phyloP scores from a whole-genome alignment of 257 asterid species.

The Paraleonurus japonicus region DNA sequence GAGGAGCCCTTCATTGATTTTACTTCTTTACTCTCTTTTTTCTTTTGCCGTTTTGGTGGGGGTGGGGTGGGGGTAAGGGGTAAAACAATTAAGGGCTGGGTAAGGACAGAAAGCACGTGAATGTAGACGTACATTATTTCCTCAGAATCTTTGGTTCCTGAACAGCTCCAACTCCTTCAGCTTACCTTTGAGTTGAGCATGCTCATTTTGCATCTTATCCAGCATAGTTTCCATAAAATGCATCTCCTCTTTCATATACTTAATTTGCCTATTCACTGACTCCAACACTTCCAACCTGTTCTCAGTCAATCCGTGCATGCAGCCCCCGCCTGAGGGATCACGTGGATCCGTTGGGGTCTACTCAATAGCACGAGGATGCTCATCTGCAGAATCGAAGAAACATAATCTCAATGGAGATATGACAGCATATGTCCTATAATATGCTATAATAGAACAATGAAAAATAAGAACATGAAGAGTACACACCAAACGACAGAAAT shows the following conservation, averaged over 20 bases:
- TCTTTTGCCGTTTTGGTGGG: neutral
- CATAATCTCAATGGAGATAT: neutral
- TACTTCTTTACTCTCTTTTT: neutral
- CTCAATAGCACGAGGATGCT: slow-evolving; percentile 81
- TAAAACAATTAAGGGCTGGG: neutral
- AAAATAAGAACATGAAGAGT: neutral
- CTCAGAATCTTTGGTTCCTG: slow-evolving; percentile 41
- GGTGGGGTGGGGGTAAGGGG: too few relatives aligned
- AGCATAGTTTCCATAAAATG: slow-evolving; percentile 57
- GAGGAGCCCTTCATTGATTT: neutral
- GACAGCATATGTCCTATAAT: neutral
- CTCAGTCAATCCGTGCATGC: slow-evolving; percentile 34
- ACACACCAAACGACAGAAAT: neutral
- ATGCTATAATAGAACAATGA: neutral
- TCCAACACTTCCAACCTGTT: slow-evolving; percentile 42
- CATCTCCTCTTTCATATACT: slow-evolving; percentile 80
- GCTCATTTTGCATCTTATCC: slow-evolving; percentile 67
- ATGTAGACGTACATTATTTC: neutral
- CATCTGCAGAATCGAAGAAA: slow-evolving; percentile 44
- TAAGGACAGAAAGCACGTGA: neutral
- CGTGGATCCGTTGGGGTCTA: slow-evolving; percentile 80
- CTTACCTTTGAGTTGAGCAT: slow-evolving; percentile 55
- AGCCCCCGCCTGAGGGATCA: slow-evolving; percentile 68
- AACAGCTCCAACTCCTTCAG: slow-evolving; percentile 62
- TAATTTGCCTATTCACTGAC: slow-evolving; percentile 53